Percentiles rank a stretch among this genome's conserved stretches.
Conservation (phyloP, 495 filamentous ascomycete genomes). For the Collariella sp. region DNA sequence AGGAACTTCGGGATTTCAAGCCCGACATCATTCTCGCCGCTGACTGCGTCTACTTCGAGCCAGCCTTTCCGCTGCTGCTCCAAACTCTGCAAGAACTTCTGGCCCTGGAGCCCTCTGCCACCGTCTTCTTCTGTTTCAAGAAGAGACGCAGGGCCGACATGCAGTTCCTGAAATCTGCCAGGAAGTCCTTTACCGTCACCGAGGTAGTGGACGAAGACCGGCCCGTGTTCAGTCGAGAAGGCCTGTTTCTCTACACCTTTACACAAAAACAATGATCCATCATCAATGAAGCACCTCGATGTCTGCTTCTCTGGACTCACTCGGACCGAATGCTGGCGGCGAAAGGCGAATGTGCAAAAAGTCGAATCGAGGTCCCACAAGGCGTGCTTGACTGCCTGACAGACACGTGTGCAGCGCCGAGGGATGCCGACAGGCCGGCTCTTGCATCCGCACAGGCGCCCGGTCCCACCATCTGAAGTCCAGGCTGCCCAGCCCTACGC, state of each 20-base stretch:
- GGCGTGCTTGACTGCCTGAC: neutral
- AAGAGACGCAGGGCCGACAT: slow-evolving; percentile 70
- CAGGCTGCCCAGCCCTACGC: slow-evolving; percentile 8
- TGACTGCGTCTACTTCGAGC: slow-evolving; percentile 96
- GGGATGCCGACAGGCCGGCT: neutral
- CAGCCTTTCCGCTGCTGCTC: slow-evolving; percentile 79
- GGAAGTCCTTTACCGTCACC: slow-evolving; percentile 53
- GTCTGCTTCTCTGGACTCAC: neutral
- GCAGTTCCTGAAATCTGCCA: slow-evolving; percentile 60
- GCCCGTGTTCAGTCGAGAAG: slow-evolving; percentile 50
- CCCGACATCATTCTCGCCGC: slow-evolving; percentile 83
- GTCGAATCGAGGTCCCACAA: neutral
- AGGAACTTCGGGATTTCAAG: slow-evolving; percentile 36
- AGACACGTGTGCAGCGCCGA: slow-evolving; percentile 5
- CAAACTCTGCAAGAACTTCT: slow-evolving; percentile 63
- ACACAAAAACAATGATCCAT: slow-evolving; percentile 33
- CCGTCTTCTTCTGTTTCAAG: slow-evolving; percentile 94
- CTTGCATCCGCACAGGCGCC: neutral
- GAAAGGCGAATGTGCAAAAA: neutral
- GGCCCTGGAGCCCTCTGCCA: slow-evolving; percentile 43
- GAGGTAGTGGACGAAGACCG: slow-evolving; percentile 57
- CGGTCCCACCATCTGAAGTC: neutral
- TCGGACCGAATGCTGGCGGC: slow-evolving; percentile 2
- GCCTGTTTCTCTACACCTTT: slow-evolving; percentile 57
- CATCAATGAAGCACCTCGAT: neutral